These are phyloP conservation scores for Kuraishia borneana DNA, from an alignment of 805 yeast genomes.

Conservation along the genomic window DNA sequence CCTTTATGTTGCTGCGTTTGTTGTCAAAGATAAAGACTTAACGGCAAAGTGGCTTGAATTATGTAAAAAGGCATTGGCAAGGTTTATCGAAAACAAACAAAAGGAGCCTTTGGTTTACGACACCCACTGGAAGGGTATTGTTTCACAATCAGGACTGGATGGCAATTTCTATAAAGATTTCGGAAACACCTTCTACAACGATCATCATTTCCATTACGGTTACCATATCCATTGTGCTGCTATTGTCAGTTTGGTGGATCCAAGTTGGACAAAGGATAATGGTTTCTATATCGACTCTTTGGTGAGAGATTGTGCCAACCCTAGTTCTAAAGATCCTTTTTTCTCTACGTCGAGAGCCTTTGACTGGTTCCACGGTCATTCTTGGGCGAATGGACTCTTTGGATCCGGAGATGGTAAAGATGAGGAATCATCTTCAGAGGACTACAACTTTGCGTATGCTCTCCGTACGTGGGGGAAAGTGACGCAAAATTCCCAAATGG, in stretches of 20 bases:
- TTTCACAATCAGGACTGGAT: constrained; percentile 51
- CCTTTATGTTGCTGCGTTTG: constrained; percentile 55
- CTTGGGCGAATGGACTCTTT: constrained; percentile 66
- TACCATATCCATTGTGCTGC: constrained; percentile 68
- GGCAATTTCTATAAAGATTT: constrained; percentile 48
- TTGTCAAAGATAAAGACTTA: constrained; percentile 42
- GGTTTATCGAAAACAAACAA: constrained; percentile 60
- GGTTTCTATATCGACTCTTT: constrained; percentile 37
- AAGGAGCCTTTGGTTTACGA: constrained; percentile 66
- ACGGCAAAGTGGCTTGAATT: constrained; percentile 40
- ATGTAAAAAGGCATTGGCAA: constrained; percentile 52
- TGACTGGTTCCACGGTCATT: constrained; percentile 67
- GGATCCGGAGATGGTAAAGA: constrained; percentile 67
- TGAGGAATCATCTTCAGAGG: constrained; percentile 63
- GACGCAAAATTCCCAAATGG: constrained; percentile 38
- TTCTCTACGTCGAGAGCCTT: constrained; percentile 58
- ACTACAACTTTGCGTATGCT: constrained; percentile 54
- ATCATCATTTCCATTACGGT: constrained; percentile 72
- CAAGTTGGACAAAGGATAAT: constrained; percentile 1
- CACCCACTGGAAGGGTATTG: constrained; percentile 59
- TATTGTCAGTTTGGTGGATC: constrained; percentile 43
- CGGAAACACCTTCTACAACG: constrained; percentile 63
- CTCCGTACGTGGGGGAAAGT: constrained; percentile 49
- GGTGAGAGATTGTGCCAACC: constrained; percentile 51
- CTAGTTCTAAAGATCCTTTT: constrained; percentile 30